Conservation (phyloP, 192 early-diverging fungal species). For the Phycomyces nitens region DNA sequence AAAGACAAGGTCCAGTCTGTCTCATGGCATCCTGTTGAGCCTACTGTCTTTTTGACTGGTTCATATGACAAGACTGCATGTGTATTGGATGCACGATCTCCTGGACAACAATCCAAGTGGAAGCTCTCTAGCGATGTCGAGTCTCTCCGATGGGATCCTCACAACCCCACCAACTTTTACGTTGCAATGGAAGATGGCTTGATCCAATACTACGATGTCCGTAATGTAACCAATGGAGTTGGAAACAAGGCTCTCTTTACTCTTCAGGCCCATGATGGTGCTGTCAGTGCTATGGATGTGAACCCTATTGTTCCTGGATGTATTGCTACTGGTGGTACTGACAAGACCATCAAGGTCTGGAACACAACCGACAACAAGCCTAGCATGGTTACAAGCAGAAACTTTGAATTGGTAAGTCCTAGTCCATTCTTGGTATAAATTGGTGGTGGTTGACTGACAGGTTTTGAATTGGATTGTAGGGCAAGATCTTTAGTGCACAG, state of each 20-base stretch:
- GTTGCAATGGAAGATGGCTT: slow-evolving; percentile 90
- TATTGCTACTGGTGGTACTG: slow-evolving; percentile 88
- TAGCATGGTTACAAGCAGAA: slow-evolving; percentile 80
- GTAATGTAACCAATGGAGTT: slow-evolving; percentile 37
- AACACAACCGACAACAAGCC: slow-evolving; percentile 71
- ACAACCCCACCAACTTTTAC: slow-evolving; percentile 72
- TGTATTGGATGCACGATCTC: slow-evolving; percentile 91
- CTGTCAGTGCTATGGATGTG: slow-evolving; percentile 86
- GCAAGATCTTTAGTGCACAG: slow-evolving; percentile 76
- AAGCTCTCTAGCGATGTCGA: slow-evolving; percentile 84
- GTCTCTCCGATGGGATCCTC: slow-evolving; percentile 87
- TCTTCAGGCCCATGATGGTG: slow-evolving; percentile 89
- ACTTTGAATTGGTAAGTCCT: slow-evolving; percentile 66
- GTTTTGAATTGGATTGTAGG: slow-evolving; percentile 19
- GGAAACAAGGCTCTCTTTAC: slow-evolving; percentile 70
- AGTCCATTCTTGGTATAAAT: neutral
- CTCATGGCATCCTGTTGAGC: slow-evolving; percentile 86
- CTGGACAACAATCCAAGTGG: slow-evolving; percentile 66
- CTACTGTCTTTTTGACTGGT: slow-evolving; percentile 85
- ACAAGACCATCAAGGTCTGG: slow-evolving; percentile 95
- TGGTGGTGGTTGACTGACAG: neutral
- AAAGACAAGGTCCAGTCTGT: slow-evolving; percentile 87
- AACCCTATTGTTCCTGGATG: slow-evolving; percentile 73
- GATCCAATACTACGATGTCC: slow-evolving; percentile 86
- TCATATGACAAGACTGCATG: slow-evolving; percentile 87